phyloP scores from a whole-genome alignment of 148 eudicot genomes.

The Dianthus caryophyllus region DNA sequence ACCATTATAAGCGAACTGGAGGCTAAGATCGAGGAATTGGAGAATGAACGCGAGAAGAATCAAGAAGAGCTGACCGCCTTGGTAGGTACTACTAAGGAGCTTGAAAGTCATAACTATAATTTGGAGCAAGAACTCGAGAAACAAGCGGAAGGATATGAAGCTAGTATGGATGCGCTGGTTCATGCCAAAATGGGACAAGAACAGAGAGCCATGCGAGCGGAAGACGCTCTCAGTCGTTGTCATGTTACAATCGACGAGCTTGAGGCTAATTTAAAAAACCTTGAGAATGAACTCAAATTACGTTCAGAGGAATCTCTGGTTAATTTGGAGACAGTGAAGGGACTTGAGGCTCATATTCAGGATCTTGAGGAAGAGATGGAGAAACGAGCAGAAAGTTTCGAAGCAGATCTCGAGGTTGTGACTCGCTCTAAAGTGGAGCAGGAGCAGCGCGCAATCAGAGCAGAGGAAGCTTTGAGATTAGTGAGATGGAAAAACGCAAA shows the following conservation, averaged over 20 bases:
- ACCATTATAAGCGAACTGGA: slow-evolving; percentile 30
- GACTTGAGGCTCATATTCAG: slow-evolving; percentile 54
- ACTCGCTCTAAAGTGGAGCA: slow-evolving; percentile 64
- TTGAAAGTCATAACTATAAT: slow-evolving; percentile 24
- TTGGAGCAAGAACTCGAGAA: slow-evolving; percentile 31
- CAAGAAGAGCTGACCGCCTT: slow-evolving; percentile 26
- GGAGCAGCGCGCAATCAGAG: slow-evolving; percentile 80
- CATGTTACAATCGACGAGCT: slow-evolving; percentile 43
- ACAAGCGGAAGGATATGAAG: slow-evolving; percentile 29
- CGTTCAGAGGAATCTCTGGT: slow-evolving; percentile 45
- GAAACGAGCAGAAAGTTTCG: slow-evolving; percentile 59
- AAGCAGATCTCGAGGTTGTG: slow-evolving; percentile 73
- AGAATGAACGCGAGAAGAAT: slow-evolving; percentile 28
- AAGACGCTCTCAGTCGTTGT: slow-evolving; percentile 19
- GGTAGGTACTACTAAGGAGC: slow-evolving; percentile 28
- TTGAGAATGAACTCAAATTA: slow-evolving; percentile 51
- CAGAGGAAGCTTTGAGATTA: slow-evolving; percentile 70
- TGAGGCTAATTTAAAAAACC: slow-evolving; percentile 43
- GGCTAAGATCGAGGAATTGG: slow-evolving; percentile 21
- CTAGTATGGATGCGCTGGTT: slow-evolving; percentile 31
- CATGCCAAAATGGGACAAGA: slow-evolving; percentile 33
- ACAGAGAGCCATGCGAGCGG: slow-evolving; percentile 32
- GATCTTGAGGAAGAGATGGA: slow-evolving; percentile 65
- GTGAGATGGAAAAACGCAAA: slow-evolving; percentile 62
- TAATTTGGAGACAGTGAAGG: slow-evolving; percentile 41